These are phyloP conservation scores for Xylariales sp. DNA, from an alignment of 2,329 filamentous ascomycete genomes.

Conservation along the genomic window DNA sequence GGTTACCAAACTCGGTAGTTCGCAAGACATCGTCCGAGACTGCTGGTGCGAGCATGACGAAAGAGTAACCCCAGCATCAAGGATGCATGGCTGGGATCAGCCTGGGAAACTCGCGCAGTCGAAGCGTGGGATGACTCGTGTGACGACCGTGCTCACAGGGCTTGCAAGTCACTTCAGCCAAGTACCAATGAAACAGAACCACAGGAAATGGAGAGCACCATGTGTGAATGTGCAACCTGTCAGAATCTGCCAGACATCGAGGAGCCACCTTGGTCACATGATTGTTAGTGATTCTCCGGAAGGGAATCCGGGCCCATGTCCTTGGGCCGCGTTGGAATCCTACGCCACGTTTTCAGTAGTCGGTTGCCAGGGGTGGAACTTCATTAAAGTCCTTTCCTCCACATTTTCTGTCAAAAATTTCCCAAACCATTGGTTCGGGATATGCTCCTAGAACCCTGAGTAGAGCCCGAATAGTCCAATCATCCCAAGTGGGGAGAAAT, in stretches of 20 bases:
- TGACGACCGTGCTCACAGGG: conserved; percentile 27
- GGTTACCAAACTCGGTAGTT: conserved; percentile 20
- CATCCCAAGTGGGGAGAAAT: conserved; percentile 36
- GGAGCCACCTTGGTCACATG: conserved; percentile 33
- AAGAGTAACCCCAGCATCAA: conserved; percentile 15
- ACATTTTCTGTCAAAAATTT: conserved; percentile 38
- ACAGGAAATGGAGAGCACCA: conserved; percentile 6
- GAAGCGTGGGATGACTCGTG: conserved; percentile 7
- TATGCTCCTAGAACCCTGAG: conserved; percentile 25
- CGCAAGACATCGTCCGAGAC: conserved; percentile 6
- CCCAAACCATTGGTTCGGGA: conserved; percentile 38
- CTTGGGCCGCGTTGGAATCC: conserved; percentile 36
- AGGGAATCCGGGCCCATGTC: conserved; percentile 35
- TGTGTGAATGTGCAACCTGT: conserved; percentile 25
- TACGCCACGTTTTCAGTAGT: conserved; percentile 33
- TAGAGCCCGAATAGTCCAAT: conserved; percentile 29
- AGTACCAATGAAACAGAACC: conserved; percentile 28
- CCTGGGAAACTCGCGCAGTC: conserved; percentile 20
- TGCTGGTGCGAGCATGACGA: conserved; percentile 19
- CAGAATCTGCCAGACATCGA: conserved; percentile 24
- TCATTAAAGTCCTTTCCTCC: conserved; percentile 37
- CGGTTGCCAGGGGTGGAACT: conserved; percentile 23
- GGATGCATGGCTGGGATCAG: conserved; percentile 20
- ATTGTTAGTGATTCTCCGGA: conserved; percentile 24
- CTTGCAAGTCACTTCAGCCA: conserved; percentile 13